A percentile compares a stretch with the other conserved stretches of the same genome.
Conservation (phyloP, 2,329 filamentous ascomycete species). For the Penicillium sp. region DNA sequence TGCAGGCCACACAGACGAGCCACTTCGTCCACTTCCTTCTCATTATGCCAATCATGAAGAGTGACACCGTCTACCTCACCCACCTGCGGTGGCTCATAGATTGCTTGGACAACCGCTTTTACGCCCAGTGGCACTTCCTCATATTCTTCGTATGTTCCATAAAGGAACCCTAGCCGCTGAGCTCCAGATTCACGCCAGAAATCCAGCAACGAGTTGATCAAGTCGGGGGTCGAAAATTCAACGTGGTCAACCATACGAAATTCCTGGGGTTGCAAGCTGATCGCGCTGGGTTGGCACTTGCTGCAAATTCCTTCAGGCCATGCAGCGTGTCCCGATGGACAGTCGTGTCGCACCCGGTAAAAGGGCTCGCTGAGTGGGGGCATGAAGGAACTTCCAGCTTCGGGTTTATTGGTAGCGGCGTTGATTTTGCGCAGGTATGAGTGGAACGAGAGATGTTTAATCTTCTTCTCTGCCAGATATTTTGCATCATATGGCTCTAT, state of each 20-base stretch:
- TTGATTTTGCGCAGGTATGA: conserved; percentile 94
- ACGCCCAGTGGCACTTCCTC: conserved; percentile 88
- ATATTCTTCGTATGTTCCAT: conserved; percentile 89
- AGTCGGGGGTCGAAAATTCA: conserved; percentile 80
- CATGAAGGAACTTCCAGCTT: conserved; percentile 91
- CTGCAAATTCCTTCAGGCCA: conserved; percentile 98
- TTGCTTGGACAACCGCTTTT: conserved; percentile 94
- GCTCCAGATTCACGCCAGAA: conserved; percentile 84
- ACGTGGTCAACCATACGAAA: conserved; percentile 99
- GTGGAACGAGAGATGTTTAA: conserved; percentile 98
- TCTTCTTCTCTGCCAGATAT: conserved; percentile 92
- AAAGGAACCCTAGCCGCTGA: conserved; percentile 86
- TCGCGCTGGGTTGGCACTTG: conserved; percentile 96
- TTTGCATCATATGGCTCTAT: conserved; percentile 88
- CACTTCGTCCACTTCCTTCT: conserved; percentile 76
- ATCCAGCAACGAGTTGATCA: conserved; percentile 88
- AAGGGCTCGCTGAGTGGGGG: conserved; percentile 91
- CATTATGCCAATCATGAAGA: conserved; percentile 79
- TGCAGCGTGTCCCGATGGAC: conserved; percentile 85
- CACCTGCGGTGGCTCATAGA: conserved; percentile 92
- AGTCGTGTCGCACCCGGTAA: conserved; percentile 83
- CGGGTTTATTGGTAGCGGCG: conserved; percentile 91
- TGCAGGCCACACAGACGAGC: conserved; percentile 82
- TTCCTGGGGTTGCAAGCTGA: conserved; percentile 87
- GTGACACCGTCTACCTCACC: conserved; percentile 88